A percentile compares a stretch with the other conserved stretches of the same genome.
Evolutionary conservation across 1,139 yeast species (phyloP).

Genomic region (Saccharomycopsis hybrid): DNA sequence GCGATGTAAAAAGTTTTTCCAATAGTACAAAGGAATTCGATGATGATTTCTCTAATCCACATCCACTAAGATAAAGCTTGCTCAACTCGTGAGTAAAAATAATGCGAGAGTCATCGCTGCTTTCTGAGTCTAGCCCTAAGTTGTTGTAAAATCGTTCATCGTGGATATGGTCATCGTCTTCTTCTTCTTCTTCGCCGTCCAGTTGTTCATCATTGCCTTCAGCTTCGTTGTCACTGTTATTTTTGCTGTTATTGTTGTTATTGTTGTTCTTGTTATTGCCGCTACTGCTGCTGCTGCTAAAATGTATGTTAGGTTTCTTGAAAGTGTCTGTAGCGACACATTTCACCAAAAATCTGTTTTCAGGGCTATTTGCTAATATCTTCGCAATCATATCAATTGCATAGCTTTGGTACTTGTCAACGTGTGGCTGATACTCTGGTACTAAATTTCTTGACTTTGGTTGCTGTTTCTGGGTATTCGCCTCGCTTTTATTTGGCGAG

Average conservation of each 20-base stretch:
- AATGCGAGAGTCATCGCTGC: background rate
- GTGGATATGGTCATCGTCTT: constrained; percentile 13
- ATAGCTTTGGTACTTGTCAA: constrained; percentile 68
- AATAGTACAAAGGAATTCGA: constrained; percentile 34
- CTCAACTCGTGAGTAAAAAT: constrained; percentile 6
- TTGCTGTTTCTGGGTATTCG: constrained; percentile 15
- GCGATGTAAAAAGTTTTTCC: constrained; percentile 43
- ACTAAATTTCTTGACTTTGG: constrained; percentile 29
- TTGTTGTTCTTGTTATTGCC: no score
- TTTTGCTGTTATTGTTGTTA: constrained; percentile 18
- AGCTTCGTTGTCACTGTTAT: constrained; percentile 4
- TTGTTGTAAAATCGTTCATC: constrained; percentile 13
- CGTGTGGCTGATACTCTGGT: constrained; percentile 52
- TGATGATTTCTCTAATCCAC: background rate
- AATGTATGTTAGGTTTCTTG: constrained; percentile 15
- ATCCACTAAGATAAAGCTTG: constrained; percentile 1
- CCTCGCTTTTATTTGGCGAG: constrained; percentile 33
- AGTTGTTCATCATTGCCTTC: background rate
- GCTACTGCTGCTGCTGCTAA: no score
- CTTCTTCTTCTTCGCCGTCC: constrained; percentile 16
- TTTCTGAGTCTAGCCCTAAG: constrained; percentile 5
- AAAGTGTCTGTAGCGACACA: constrained; percentile 51
- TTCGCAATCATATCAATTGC: constrained; percentile 83
- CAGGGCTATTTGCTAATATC: constrained; percentile 71
- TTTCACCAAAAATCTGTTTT: constrained; percentile 56